Evolutionary conservation across 1,139 yeast species (phyloP).

Genomic region (Hyphopichia buzzinii): DNA sequence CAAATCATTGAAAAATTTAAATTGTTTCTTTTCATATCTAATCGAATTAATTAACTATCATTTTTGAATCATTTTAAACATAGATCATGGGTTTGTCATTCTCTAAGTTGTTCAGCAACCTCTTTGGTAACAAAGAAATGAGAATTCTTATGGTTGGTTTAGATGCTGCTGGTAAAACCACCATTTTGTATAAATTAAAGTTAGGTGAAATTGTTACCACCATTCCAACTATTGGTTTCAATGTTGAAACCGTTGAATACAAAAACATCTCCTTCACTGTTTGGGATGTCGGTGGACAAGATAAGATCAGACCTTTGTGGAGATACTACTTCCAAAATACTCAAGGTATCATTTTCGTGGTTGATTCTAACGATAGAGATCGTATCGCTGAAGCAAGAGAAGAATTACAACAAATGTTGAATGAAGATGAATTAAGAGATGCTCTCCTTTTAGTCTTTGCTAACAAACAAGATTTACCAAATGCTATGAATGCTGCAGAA

Average conservation of each 20-base stretch:
- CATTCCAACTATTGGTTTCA: slow-evolving; percentile 91
- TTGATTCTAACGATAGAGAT: slow-evolving; percentile 90
- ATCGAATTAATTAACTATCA: not conserved
- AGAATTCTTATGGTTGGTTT: slow-evolving; percentile 93
- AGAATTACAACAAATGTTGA: slow-evolving; percentile 90
- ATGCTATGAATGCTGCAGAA: slow-evolving; percentile 89
- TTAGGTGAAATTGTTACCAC: slow-evolving; percentile 92
- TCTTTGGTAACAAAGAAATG: slow-evolving; percentile 80
- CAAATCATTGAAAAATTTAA: not conserved
- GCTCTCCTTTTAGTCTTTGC: slow-evolving; percentile 87
- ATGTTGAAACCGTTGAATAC: slow-evolving; percentile 92
- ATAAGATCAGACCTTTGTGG: slow-evolving; percentile 93
- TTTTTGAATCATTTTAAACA: not conserved
- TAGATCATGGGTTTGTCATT: slow-evolving; percentile 76
- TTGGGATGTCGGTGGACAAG: slow-evolving; percentile 99
- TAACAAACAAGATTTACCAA: slow-evolving; percentile 91
- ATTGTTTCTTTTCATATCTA: not conserved
- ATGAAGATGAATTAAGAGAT: slow-evolving; percentile 90
- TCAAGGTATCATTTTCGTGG: slow-evolving; percentile 90
- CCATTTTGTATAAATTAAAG: slow-evolving; percentile 84
- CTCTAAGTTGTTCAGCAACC: slow-evolving; percentile 86
- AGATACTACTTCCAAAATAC: slow-evolving; percentile 94
- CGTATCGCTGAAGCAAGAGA: slow-evolving; percentile 93
- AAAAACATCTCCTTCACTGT: slow-evolving; percentile 92
- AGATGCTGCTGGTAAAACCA: slow-evolving; percentile 91